Percentiles rank a stretch among this genome's conserved stretches.
phyloP scores from a whole-genome alignment of 2,329 filamentous ascomycete species.

The Emydomyces testavorans region DNA sequence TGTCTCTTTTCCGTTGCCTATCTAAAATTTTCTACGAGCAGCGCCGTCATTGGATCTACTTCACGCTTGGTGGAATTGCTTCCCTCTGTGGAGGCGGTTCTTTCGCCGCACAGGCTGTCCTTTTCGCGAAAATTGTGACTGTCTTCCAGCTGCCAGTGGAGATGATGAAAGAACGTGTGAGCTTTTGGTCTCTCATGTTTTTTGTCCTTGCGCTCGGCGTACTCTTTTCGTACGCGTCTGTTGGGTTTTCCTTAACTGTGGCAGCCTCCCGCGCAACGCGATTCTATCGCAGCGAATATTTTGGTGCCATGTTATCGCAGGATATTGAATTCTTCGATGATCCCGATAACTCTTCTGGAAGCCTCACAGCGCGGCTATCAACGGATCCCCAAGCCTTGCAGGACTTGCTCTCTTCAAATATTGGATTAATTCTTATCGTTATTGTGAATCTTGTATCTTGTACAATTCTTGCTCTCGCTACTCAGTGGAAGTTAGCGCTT shows the following conservation, averaged over 20 bases:
- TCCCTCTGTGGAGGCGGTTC: conserved; percentile 31
- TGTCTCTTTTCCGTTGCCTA: conserved; percentile 27
- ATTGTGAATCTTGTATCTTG: conserved; percentile 61
- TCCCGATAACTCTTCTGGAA: conserved; percentile 25
- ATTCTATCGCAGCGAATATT: conserved; percentile 20
- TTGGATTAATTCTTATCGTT: conserved; percentile 69
- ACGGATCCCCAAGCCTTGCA: conserved; percentile 55
- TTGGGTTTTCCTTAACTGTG: conserved; percentile 17
- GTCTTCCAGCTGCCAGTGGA: conserved; percentile 19
- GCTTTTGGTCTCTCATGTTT: conserved; percentile 40
- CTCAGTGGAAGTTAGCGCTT: conserved; percentile 70
- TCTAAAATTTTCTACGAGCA: conserved; percentile 29
- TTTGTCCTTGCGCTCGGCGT: conserved; percentile 35
- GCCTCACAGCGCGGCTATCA: conserved; percentile 66
- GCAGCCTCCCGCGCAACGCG: conserved; percentile 15
- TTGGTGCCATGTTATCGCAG: conserved; percentile 21
- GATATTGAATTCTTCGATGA: conserved; percentile 24
- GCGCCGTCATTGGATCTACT: conserved; percentile 29
- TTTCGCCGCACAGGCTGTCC: conserved; percentile 39
- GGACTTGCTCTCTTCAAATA: conserved; percentile 59
- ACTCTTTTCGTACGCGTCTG: conserved; percentile 21
- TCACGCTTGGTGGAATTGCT: conserved; percentile 27
- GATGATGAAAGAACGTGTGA: conserved; percentile 22
- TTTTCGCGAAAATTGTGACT: conserved; percentile 22
- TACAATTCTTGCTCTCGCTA: conserved; percentile 51